Base-by-base conservation (phyloP, 208 protist species). In the Leishmania lainsoni region DNA sequence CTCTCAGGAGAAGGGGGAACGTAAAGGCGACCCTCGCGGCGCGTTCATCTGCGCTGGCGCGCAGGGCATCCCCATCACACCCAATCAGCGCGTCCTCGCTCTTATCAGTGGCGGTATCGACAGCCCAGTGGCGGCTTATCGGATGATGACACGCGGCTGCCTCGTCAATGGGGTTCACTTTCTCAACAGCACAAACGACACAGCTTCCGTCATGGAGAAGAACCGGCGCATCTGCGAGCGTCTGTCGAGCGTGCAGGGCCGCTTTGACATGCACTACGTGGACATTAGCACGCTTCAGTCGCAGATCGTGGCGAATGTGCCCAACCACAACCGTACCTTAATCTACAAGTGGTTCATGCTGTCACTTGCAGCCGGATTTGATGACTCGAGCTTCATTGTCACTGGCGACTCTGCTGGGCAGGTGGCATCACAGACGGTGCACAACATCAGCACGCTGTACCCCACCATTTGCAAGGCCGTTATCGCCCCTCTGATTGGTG, bases 261-360 rank as follows among this genome's bases (percentile, higher is more conserved):
- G 86, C 77, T 93, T 94, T 51, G 90, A 92, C 76, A 93, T 94
- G 90, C 82, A 92, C 77, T 95, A 93, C 83, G 92, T 95, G n/a
- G 93, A 95, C 80, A 94, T 97, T 69, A 91, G 89, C 83, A 92
- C 89, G 56, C 76, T 97, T 48, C 93, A 97, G 81, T 90, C 92
- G 59, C 89, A 94, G 83, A 97, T 97, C 66, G 92, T 95, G 39
- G 90, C 92, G 39, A 87, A 93, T 71, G 91, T 95, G 58, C 87
- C 90, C 35, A 94, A 94, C 81, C 85, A 87, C 80, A 95, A 96
- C 81, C 88, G 93, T 35, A 97, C 93, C 49, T 83, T 97, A 63
- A 90, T 97, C 75, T 97, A 97, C 84, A 97, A 95, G 87, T 93
- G 91, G 92, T 95, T 89, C 76, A 97, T 97, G 93, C 90, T 97